Evolutionary conservation across 768 basidiomycete genomes (phyloP).

Genomic region (Rhodotorula graminis): DNA sequence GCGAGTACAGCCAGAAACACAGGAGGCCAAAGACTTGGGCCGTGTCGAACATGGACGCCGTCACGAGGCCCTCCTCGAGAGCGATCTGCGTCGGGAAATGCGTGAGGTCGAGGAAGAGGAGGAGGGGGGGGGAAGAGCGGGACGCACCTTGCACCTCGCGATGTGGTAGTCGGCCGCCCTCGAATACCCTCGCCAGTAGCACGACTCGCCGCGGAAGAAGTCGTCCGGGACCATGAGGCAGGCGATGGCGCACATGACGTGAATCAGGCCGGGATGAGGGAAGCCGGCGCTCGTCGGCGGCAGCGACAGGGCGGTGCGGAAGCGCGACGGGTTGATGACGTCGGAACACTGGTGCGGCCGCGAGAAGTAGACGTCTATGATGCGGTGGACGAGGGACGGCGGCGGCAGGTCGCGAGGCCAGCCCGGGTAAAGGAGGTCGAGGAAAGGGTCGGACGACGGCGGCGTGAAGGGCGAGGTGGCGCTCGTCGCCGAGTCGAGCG

Average conservation of each 20-base stretch:
- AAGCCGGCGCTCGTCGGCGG: constrained; percentile 24
- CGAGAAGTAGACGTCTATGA: constrained; percentile 40
- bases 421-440: constrained; percentile 34
- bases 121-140: no score
- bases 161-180: neutral
- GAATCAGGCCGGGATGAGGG: constrained; percentile 34
- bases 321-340: constrained; percentile 26
- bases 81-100: neutral
- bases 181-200: constrained; percentile 23
- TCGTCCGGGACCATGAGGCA: constrained; percentile 20
- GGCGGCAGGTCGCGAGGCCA: constrained; percentile 37
- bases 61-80: constrained; percentile 23
- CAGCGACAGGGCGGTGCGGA: constrained; percentile 21
- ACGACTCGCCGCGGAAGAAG: constrained; percentile 8
- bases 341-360: constrained; percentile 16
- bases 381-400: constrained; percentile 20
- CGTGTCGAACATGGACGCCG: constrained; percentile 29
- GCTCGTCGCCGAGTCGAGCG: neutral
- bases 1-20: constrained; percentile 26
- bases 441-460: neutral
- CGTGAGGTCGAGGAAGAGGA: no score
- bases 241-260: constrained; percentile 37
- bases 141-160: constrained; percentile 1
- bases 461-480: neutral
- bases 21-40: constrained; percentile 33